Evolutionary conservation across 129 eudicot genomes (phyloP), one percentile per base, ranked within the genome.

Genomic region (Lactuca saligna): DNA sequence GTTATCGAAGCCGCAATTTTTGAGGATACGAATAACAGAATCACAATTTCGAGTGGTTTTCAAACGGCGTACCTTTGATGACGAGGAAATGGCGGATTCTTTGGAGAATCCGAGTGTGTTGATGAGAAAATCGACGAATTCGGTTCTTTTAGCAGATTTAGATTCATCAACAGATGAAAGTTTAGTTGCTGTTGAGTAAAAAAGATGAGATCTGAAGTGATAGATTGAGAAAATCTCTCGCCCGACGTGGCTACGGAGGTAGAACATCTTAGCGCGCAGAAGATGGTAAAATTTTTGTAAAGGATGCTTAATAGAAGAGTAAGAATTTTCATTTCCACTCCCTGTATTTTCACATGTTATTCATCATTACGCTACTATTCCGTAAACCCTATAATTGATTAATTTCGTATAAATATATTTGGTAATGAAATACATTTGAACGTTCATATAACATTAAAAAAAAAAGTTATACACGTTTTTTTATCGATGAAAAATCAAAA

Each of bases 61-160:
- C 11, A 59, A 10, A 50, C 66, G 67, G 73, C 85, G 57, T 76
- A 76, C 65, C 65, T 68, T 76, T 41, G 65, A 53, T 7, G 57
- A 13, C 3, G 80, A 69, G 0, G 75, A 68, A 42, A 38, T 42
- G 56, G 80, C 80, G 8, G 65, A 63, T 50, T 84, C 85, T 65
- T 38, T 66, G 35, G 85, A 64, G 79, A 84, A 84, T 10, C 73
- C 66, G 8, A 84, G 81, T 7, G 75, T 65, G 54, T 56, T 67
- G 59, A 69, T 42, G 63, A 84, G 75, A 61, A 44, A 80, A 37
- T 74, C 53, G 0, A 71, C 57, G 65, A 68, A 69, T n/a, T 60
- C 48, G 54, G 15, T 48, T 44, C 54, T 54, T 71, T 14, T 25
- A 7, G 73, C 11, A 7, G 73, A 44, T 37, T 46, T 16, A 8